Percentiles rank a stretch among this genome's conserved stretches.
These are phyloP conservation scores for Ogataea kodamae DNA, from an alignment of 805 yeast species.

Conservation along the genomic window DNA sequence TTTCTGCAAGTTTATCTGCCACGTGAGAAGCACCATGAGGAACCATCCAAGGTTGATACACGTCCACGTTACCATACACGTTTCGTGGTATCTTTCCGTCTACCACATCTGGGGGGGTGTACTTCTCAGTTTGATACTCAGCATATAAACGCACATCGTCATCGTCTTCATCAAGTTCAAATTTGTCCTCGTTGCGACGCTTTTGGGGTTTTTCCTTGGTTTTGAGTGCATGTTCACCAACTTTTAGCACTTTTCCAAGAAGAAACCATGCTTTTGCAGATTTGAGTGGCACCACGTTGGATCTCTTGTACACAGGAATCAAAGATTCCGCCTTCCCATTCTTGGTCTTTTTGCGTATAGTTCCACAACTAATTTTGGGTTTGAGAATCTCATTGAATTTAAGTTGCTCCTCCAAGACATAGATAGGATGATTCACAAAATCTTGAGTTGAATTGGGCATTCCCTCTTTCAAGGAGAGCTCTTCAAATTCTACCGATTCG, in stretches of 20 bases:
- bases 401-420: constrained; percentile 74
- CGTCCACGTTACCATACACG: constrained; percentile 79
- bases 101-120: constrained; percentile 58
- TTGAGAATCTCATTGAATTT: constrained; percentile 67
- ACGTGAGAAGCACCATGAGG: constrained; percentile 75
- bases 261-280: constrained; percentile 87
- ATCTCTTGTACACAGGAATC: constrained; percentile 64
- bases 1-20: constrained; percentile 48
- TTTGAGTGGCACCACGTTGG: constrained; percentile 57
- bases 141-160: constrained; percentile 63
- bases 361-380: constrained; percentile 73
- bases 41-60: constrained; percentile 74
- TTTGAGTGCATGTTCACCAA: constrained; percentile 66
- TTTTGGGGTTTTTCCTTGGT: constrained; percentile 29
- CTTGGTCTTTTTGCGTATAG: constrained; percentile 44
- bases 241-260: constrained; percentile 68
- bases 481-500: constrained; percentile 59
- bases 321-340: constrained; percentile 38
- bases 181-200: constrained; percentile 28
- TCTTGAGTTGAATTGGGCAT: constrained; percentile 83
- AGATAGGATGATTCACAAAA: constrained; percentile 82
- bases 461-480: constrained; percentile 70
- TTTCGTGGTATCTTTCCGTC: constrained; percentile 73
- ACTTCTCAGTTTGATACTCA: constrained; percentile 71
- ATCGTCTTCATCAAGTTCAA: constrained; percentile 40